Percentiles rank a stretch among this genome's conserved stretches.
These are phyloP conservation scores for Ceratocystis papillata DNA, from an alignment of 2,329 filamentous ascomycete genomes.

Conservation along the genomic window DNA sequence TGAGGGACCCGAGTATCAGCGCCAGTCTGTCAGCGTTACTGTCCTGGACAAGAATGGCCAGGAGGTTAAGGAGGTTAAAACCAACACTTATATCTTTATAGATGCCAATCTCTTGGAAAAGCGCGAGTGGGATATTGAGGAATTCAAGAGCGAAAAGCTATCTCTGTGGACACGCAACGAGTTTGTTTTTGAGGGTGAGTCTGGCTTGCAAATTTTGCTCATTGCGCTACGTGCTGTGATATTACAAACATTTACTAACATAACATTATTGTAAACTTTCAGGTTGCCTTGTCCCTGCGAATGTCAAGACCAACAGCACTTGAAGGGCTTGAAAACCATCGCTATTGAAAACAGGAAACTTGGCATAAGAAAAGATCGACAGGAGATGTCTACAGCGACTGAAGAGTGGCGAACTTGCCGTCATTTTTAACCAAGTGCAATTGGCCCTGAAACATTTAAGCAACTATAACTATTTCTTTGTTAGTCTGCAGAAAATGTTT, in stretches of 20 bases:
- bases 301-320: not conserved
- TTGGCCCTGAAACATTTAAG: not conserved
- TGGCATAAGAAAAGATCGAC: not conserved
- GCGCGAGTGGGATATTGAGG: conserved; percentile 76
- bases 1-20: conserved; percentile 64
- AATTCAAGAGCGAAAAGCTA: conserved; percentile 68
- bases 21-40: conserved; percentile 45
- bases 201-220: conserved; percentile 11
- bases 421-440: not conserved
- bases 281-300: conserved; percentile 15
- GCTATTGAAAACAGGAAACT: not conserved
- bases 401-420: not conserved
- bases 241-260: not conserved
- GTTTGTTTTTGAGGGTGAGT: conserved; percentile 27
- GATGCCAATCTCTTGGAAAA: conserved; percentile 48
- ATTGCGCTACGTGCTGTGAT: not conserved
- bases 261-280: not conserved
- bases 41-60: conserved; percentile 37
- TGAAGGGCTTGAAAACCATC: not conserved
- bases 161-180: conserved; percentile 39
- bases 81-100: conserved; percentile 56
- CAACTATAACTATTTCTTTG: not conserved
- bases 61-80: conserved; percentile 38
- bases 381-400: not conserved
- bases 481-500: not conserved